These are phyloP conservation scores for Purpureocillium lavendulum DNA, from an alignment of 2,329 filamentous ascomycete genomes.

Conservation along the genomic window DNA sequence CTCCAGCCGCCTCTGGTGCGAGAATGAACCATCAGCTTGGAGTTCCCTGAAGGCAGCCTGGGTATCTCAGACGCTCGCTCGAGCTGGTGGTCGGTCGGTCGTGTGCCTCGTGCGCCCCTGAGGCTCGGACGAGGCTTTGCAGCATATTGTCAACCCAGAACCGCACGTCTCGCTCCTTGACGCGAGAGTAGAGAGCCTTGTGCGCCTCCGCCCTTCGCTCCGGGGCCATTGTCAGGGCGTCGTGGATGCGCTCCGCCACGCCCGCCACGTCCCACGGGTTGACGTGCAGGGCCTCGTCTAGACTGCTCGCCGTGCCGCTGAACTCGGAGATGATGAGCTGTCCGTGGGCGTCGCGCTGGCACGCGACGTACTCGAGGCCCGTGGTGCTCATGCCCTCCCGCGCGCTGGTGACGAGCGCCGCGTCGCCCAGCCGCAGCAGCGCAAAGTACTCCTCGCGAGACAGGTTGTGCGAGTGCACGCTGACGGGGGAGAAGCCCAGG, in stretches of 20 bases:
- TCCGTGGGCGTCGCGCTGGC: slow-evolving; percentile 60
- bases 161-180: too few relatives aligned
- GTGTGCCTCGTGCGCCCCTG: too few relatives aligned
- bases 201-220: slow-evolving; percentile 39
- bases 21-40: too few relatives aligned
- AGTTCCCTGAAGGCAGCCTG: too few relatives aligned
- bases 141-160: too few relatives aligned
- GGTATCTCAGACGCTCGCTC: too few relatives aligned
- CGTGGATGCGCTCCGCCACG: slow-evolving; percentile 74
- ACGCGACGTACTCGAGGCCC: slow-evolving; percentile 89
- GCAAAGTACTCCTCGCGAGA: slow-evolving; percentile 87
- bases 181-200: too few relatives aligned
- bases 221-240: slow-evolving; percentile 66
- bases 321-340: slow-evolving; percentile 96
- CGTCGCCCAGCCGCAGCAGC: slow-evolving; percentile 75
- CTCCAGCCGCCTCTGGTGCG: too few relatives aligned
- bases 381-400: slow-evolving; percentile 97
- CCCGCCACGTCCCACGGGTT: slow-evolving; percentile 88
- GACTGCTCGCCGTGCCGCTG: slow-evolving; percentile 80
- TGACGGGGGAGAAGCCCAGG: slow-evolving; percentile 80
- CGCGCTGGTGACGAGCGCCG: slow-evolving; percentile 88
- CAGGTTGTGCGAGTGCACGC: slow-evolving; percentile 88
- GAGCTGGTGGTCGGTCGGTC: too few relatives aligned
- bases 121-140: too few relatives aligned
- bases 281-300: slow-evolving; percentile 82